These are phyloP conservation scores for Primulina huaijiensis DNA, from an alignment of 257 asterid species.

Conservation along the genomic window DNA sequence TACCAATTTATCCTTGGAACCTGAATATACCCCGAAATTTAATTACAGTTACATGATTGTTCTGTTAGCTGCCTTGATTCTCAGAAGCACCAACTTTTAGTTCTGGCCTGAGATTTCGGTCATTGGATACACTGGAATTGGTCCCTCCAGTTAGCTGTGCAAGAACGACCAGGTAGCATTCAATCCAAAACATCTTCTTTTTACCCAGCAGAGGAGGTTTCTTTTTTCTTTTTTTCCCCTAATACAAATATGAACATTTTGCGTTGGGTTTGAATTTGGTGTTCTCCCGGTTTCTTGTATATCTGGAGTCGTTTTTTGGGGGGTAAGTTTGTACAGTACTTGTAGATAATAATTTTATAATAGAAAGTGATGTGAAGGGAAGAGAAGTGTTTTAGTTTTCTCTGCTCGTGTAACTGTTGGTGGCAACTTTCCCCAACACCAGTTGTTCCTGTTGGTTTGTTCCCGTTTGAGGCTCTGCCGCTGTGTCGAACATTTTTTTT, in stretches of 20 bases:
- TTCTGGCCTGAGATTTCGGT: not conserved
- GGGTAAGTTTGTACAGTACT: constrained; percentile 28
- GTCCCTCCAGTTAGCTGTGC: constrained; percentile 7
- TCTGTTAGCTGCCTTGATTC: not conserved
- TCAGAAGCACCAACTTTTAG: constrained; percentile 7
- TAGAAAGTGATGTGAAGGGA: constrained; percentile 25
- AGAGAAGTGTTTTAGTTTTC: constrained; percentile 41
- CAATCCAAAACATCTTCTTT: not conserved
- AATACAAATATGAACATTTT: not conserved
- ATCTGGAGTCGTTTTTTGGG: constrained; percentile 16
- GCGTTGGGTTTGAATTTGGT: constrained; percentile 5
- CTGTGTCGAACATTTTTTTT: constrained; percentile 10
- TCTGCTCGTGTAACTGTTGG: constrained; percentile 25
- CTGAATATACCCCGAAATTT: not conserved
- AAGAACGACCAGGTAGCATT: not conserved
- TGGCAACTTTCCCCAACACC: not conserved
- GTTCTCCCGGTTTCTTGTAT: constrained; percentile 8
- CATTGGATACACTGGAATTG: not conserved
- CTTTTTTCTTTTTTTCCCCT: not conserved
- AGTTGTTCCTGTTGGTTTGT: not conserved
- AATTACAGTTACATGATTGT: not conserved
- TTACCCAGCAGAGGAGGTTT: constrained; percentile 9
- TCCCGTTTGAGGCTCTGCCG: not conserved
- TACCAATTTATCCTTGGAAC: not conserved
- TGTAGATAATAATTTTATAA: not conserved